Evolutionary conservation across 1,284 basidiomycete genomes (phyloP).

Genomic region (Grifola frondosa): DNA sequence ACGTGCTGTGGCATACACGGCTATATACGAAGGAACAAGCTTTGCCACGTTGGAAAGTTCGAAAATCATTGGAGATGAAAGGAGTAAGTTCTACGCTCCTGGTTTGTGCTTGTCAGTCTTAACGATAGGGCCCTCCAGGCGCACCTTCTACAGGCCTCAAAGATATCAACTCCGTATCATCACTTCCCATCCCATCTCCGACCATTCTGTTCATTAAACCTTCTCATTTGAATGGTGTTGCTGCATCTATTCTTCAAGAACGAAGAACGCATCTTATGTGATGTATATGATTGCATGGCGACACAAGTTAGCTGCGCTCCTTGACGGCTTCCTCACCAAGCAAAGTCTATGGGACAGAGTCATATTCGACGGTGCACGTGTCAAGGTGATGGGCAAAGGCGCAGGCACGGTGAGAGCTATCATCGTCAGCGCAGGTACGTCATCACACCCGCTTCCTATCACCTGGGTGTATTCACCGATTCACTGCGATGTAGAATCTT

Average conservation of each 20-base stretch:
- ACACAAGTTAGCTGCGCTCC: slow-evolving; percentile 65
- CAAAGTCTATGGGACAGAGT: slow-evolving; percentile 78
- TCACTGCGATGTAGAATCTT: slow-evolving; percentile 27
- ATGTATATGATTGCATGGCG: slow-evolving; percentile 63
- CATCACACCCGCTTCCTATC: background rate
- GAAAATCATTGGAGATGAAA: slow-evolving; percentile 46
- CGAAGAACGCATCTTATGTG: slow-evolving; percentile 51
- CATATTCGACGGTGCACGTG: slow-evolving; percentile 67
- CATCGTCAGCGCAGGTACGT: slow-evolving; percentile 64
- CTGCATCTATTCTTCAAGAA: slow-evolving; percentile 50
- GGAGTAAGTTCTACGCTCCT: slow-evolving; percentile 42
- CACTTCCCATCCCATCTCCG: slow-evolving; percentile 62
- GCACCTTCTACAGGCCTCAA: slow-evolving; percentile 30
- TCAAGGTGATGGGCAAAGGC: slow-evolving; percentile 54
- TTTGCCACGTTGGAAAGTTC: slow-evolving; percentile 65
- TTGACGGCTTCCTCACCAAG: slow-evolving; percentile 70
- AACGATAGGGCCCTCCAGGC: slow-evolving; percentile 1
- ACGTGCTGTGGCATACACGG: slow-evolving; percentile 70
- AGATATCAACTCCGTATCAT: slow-evolving; percentile 48
- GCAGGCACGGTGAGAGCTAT: slow-evolving; percentile 59
- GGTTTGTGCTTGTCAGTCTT: background rate
- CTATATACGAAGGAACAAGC: slow-evolving; percentile 68
- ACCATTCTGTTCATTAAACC: slow-evolving; percentile 66
- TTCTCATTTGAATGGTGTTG: slow-evolving; percentile 52
- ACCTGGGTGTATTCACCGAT: background rate